Evolutionary conservation across 2,329 filamentous ascomycete genomes (phyloP), one percentile per base, ranked within the genome.

Genomic region (Drechslerella stenobrocha): DNA sequence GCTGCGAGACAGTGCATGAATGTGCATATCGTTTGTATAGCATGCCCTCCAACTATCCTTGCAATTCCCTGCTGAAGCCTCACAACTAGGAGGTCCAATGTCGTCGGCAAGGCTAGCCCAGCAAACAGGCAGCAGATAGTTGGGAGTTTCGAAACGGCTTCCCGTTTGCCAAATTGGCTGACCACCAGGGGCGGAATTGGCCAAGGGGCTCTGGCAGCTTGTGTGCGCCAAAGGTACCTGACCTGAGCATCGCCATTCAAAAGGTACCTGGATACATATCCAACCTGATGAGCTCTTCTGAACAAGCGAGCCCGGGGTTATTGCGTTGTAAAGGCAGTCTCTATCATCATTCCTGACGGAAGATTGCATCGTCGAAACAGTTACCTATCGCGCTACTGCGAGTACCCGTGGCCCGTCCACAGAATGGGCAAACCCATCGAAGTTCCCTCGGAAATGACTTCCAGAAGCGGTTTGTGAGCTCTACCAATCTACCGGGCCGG

Each of bases 371-470:
- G 23, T 53, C 47, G 53, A 59, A 66, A 58, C 40, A 45, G 48
- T 50, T 37, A 40, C 15, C 22, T 18, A 42, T 18, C 18, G 37
- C 37, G 37, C 37, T 56, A 32, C 47, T 66, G 61, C 61, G 48
- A 51, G 22, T 22, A 58, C 18, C 61, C 61, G 61, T 37, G 13
- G 30, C 30, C 13, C 30, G 6, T 48, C 34, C 52, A 53, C 47
- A 30, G 47, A 55, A 53, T 35, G 47, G 42, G 48, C 42, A 58
- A 53, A 66, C 53, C 47, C 61, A 28, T 66, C 52, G 53, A 59
- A 53, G 11, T n/a, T 57, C 40, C 22, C 50, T 66, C 61, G 61
- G 61, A 66, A 66, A 58, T 66, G 61, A 66, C 53, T 66, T 66
- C 61, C 61, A 59, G 52, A 66, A 53, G 30, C 61, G 48, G 61